Evolutionary conservation across 2,329 filamentous ascomycete species (phyloP).

Genomic region (Cadophora gregata): DNA sequence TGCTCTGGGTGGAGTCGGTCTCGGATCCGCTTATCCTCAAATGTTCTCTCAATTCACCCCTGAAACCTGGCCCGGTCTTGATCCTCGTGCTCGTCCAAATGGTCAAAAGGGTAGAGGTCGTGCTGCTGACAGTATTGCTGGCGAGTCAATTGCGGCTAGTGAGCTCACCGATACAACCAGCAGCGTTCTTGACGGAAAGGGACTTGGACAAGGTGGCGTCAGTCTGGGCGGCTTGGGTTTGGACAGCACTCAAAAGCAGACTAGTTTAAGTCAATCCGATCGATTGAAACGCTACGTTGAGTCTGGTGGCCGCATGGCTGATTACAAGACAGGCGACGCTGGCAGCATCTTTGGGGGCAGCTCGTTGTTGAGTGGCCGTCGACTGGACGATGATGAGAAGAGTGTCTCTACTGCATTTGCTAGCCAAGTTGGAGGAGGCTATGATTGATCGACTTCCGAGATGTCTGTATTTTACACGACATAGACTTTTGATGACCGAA

Average conservation of each 20-base stretch:
- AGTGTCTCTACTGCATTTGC: conserved; percentile 97
- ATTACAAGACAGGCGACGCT: conserved; percentile 59
- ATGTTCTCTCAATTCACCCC: conserved; percentile 94
- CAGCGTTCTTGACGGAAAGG: conserved; percentile 77
- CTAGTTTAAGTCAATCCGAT: conserved; percentile 81
- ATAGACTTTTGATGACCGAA: conserved; percentile 33
- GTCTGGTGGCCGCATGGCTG: conserved; percentile 71
- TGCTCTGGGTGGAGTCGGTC: conserved; percentile 82
- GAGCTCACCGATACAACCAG: conserved; percentile 85
- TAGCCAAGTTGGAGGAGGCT: conserved; percentile 76
- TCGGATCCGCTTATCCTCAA: conserved; percentile 81
- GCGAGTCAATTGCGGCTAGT: conserved; percentile 90
- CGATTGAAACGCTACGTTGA: conserved; percentile 95
- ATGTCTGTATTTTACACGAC: conserved; percentile 26
- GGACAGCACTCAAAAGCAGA: conserved; percentile 73
- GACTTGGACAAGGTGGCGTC: conserved; percentile 82
- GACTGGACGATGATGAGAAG: conserved; percentile 89
- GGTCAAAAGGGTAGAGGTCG: conserved; percentile 71
- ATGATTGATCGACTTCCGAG: conserved; percentile 43
- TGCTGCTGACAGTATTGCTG: conserved; percentile 79
- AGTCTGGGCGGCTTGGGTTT: conserved; percentile 80
- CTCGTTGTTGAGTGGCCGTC: conserved; percentile 48
- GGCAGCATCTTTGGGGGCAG: conserved; percentile 72
- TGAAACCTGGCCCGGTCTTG: conserved; percentile 85
- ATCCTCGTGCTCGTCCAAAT: conserved; percentile 65